These are phyloP conservation scores for Rhodotorula babjevae DNA, from an alignment of 768 basidiomycete genomes.

Conservation along the genomic window DNA sequence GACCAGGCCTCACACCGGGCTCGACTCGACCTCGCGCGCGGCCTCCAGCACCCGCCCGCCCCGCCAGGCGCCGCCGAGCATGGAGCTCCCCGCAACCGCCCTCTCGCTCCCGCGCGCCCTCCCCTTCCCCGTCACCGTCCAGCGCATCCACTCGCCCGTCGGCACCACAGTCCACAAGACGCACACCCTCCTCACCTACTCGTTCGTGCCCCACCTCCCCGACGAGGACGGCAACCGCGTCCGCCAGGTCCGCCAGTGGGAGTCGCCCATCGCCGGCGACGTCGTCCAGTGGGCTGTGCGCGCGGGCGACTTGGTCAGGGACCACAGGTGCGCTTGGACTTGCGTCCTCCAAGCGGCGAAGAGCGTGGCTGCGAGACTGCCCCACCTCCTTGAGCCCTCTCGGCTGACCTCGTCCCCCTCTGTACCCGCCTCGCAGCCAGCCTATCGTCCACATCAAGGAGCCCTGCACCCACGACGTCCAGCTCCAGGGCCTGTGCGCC, in stretches of 20 bases:
- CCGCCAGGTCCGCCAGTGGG: constrained; percentile 83
- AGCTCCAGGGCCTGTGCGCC: constrained; percentile 84
- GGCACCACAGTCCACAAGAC: constrained; percentile 60
- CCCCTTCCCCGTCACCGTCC: constrained; percentile 79
- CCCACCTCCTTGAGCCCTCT: too few species aligned
- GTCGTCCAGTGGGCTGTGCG: constrained; percentile 66
- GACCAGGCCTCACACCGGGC: too few species aligned
- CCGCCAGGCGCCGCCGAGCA: background rate
- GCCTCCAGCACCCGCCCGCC: too few species aligned
- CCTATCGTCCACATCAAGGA: constrained; percentile 61
- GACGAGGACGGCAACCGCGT: constrained; percentile 48
- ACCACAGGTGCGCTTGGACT: background rate
- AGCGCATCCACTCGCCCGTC: constrained; percentile 59
- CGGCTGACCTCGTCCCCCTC: background rate
- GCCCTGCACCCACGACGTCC: constrained; percentile 94
- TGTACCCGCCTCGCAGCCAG: constrained; percentile 30
- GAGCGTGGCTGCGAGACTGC: background rate
- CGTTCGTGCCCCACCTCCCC: constrained; percentile 51
- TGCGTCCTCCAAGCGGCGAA: background rate
- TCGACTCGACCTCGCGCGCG: too few species aligned
- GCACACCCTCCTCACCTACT: constrained; percentile 67
- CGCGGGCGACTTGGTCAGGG: constrained; percentile 21
- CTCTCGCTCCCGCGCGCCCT: constrained; percentile 70
- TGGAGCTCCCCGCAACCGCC: constrained; percentile 52
- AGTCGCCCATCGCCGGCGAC: constrained; percentile 74